Base-by-base conservation (phyloP, 208 protist species). In the Leishmania amazonensis region DNA sequence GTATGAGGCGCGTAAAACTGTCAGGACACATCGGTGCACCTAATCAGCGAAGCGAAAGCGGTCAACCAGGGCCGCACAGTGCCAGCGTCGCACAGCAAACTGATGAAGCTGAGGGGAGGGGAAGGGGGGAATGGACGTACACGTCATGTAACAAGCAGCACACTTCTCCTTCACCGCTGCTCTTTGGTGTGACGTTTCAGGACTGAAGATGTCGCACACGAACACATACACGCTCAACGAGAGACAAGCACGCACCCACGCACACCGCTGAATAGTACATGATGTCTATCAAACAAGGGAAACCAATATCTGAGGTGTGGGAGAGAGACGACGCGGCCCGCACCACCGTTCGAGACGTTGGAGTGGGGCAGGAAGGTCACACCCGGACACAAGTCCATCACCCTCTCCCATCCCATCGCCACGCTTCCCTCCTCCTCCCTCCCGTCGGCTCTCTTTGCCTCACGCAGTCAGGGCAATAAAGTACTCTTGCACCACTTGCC, bases 401-500 rank as follows among this genome's bases (percentile, higher is more conserved):
- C 31, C 49, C 13, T 35, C 45, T n/a, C 3, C 60, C 13, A 15
- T 47, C 45, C 17, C 40, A 19, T 35, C 38, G 9, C 62, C 35
- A 1, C 40, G 3, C 75, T 4, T 4, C 47, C 60, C 13, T 21
- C 19, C 31, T 53, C 40, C 0, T 7, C 40, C 28, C n/a, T 28
- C 5, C 77, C 62, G 28, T 53, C 38, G 17, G 51, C 47, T 24
- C 21, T n/a, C 21, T 62, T 1, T 42, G 31, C 19, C n/a, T 64
- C 64, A 85, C 21, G 64, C 77, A 53, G 58, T 70, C 49, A 93
- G 75, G 11, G 80, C 78, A 28, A 86, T 49, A 87, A 95, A 95
- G 77, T 90, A 92, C 21, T 89, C 83, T 42, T 80, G 57, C 35
- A 92, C 88, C 51, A 92, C 80, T 28, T 85, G 58, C 13, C 83